Evolutionary conservation across 441 rosid species (phyloP).

Genomic region (Euphorbia celastroides): DNA sequence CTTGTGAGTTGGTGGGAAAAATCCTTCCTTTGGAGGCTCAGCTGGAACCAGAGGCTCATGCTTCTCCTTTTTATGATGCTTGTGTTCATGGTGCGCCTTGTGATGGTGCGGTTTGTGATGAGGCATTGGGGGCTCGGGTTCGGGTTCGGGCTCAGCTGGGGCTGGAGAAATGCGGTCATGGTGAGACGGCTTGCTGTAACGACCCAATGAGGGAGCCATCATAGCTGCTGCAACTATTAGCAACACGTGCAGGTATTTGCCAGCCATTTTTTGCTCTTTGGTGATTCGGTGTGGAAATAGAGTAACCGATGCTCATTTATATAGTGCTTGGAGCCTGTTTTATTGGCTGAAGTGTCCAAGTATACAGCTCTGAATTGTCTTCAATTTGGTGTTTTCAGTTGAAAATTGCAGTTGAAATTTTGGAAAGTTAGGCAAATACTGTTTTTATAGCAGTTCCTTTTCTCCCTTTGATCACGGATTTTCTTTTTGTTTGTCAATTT

Average conservation of each 20-base stretch:
- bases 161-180: neutral
- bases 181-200: neutral
- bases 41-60: neutral
- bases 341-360: neutral
- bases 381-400: neutral
- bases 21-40: conserved; percentile 6
- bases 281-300: too few relatives aligned
- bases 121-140: conserved; percentile 14
- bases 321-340: neutral
- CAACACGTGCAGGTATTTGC: conserved; percentile 4
- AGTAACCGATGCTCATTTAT: too few relatives aligned
- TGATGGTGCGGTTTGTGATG: neutral
- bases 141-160: conserved; percentile 10
- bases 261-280: conserved; percentile 1
- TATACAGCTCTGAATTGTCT: neutral
- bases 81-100: neutral
- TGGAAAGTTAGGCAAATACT: neutral
- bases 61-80: neutral
- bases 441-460: too few relatives aligned
- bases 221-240: neutral
- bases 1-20: conserved; percentile 12
- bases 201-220: conserved; percentile 8
- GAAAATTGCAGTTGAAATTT: neutral
- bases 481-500: neutral
- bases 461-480: neutral